A percentile compares a stretch with the other conserved stretches of the same genome.
phyloP scores from a whole-genome alignment of 2,329 filamentous ascomycete genomes.

The Scortechinia acanthostroma region DNA sequence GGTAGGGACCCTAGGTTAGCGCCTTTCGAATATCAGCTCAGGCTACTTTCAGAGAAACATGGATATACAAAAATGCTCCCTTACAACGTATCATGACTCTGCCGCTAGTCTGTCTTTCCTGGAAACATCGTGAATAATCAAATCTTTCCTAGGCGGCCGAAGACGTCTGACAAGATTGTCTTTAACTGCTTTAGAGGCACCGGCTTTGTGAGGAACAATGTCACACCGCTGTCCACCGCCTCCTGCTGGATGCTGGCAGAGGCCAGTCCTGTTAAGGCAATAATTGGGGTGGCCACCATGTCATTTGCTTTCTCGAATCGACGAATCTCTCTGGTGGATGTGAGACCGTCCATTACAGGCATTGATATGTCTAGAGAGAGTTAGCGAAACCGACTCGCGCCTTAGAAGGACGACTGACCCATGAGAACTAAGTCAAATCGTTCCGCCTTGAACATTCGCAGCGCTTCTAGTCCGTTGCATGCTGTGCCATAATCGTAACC shows the following conservation, averaged over 20 bases:
- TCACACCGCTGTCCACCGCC: slow-evolving; percentile 18
- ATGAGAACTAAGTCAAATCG: not conserved
- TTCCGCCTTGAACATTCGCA: not conserved
- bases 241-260: slow-evolving; percentile 16
- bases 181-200: slow-evolving; percentile 5
- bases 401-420: too few species aligned
- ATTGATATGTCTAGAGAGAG: slow-evolving; percentile 27
- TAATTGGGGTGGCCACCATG: slow-evolving; percentile 8
- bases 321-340: slow-evolving; percentile 17
- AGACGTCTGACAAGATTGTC: too few species aligned
- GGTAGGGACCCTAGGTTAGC: too few species aligned
- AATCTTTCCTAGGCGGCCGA: too few species aligned
- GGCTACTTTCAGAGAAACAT: too few species aligned
- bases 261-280: slow-evolving; percentile 19
- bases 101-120: too few species aligned
- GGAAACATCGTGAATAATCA: too few species aligned
- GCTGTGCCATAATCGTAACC: not conserved
- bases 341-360: slow-evolving; percentile 23
- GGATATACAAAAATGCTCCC: too few species aligned
- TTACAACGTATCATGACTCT: too few species aligned
- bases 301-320: slow-evolving; percentile 9
- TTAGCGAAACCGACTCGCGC: too few species aligned
- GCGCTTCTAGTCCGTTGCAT: not conserved
- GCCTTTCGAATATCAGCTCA: too few species aligned
- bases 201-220: slow-evolving; percentile 21